Evolutionary conservation across 345 rosid genomes (phyloP).

Genomic region (Streptanthus diversifolius): DNA sequence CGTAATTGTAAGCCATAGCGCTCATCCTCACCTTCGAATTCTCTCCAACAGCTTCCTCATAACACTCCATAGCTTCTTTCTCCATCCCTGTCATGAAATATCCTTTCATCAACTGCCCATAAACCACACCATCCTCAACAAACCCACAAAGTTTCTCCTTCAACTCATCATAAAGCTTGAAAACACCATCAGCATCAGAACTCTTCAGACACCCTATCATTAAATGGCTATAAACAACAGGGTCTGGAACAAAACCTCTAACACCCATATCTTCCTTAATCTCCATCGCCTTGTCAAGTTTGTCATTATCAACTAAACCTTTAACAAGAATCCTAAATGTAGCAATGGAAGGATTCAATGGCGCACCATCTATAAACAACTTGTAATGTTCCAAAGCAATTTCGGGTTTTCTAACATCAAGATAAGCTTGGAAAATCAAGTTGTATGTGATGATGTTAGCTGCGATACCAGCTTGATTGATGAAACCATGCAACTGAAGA

Average conservation of each 20-base stretch:
- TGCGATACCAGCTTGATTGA: conserved; percentile 74
- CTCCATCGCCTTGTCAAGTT: conserved; percentile 68
- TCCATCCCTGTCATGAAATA: conserved; percentile 72
- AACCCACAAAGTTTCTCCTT: conserved; percentile 69
- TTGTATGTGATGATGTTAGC: conserved; percentile 74
- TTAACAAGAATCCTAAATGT: conserved; percentile 70
- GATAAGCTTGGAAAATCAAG: conserved; percentile 71
- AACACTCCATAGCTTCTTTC: conserved; percentile 75
- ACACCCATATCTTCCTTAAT: conserved; percentile 71
- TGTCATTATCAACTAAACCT: conserved; percentile 78
- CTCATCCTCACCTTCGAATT: conserved; percentile 62
- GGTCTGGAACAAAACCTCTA: conserved; percentile 59
- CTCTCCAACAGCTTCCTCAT: conserved; percentile 51
- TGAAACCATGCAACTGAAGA: conserved; percentile 70
- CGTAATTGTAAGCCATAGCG: conserved; percentile 59
- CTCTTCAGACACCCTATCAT: conserved; percentile 59
- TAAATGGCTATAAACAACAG: conserved; percentile 62
- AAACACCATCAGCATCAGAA: conserved; percentile 55
- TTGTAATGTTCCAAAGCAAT: conserved; percentile 75
- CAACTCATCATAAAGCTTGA: conserved; percentile 65
- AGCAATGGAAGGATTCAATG: conserved; percentile 64
- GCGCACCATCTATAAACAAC: conserved; percentile 63
- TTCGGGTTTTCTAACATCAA: conserved; percentile 70
- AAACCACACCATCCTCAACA: conserved; percentile 76
- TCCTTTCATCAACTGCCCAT: conserved; percentile 75